These are phyloP conservation scores for Nannochloropsis salina DNA, from an alignment of 108 stramenopile species.

Conservation along the genomic window DNA sequence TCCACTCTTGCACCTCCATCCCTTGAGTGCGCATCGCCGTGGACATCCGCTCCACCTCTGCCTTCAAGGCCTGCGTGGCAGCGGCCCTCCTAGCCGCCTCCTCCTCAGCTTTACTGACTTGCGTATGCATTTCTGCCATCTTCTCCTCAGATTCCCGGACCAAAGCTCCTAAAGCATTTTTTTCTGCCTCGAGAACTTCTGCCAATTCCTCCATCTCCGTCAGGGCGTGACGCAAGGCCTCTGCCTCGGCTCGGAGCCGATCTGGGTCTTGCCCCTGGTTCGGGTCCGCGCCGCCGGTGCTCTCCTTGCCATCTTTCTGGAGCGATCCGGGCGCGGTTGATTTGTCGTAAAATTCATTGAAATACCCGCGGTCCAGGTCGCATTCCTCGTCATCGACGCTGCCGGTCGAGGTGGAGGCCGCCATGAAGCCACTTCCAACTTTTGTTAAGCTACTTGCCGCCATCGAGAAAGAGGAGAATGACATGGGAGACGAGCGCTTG, in stretches of 20 bases:
- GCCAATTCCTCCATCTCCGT: not conserved
- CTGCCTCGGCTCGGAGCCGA: slow-evolving; percentile 14
- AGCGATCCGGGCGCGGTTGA: not conserved
- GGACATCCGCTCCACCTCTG: not conserved
- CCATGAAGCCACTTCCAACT: not conserved
- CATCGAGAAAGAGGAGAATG: not conserved
- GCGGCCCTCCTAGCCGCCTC: not conserved
- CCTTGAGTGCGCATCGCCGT: not conserved
- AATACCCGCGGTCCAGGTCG: not conserved
- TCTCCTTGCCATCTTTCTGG: not conserved
- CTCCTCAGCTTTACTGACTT: slow-evolving; percentile 5
- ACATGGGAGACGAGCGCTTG: not conserved
- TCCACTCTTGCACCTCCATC: not conserved
- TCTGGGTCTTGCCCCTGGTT: not conserved
- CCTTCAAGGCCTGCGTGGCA: not conserved
- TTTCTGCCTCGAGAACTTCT: not conserved
- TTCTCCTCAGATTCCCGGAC: not conserved
- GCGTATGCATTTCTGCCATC: not conserved
- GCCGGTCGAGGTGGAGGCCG: not conserved
- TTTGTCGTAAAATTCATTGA: not conserved
- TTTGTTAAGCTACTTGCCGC: not conserved
- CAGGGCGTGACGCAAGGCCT: not conserved
- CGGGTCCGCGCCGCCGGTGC: not conserved
- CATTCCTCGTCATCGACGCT: not conserved
- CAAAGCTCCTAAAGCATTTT: slow-evolving; percentile 8